Conservation (phyloP, 345 rosid genomes). For the Salix dunnii region DNA sequence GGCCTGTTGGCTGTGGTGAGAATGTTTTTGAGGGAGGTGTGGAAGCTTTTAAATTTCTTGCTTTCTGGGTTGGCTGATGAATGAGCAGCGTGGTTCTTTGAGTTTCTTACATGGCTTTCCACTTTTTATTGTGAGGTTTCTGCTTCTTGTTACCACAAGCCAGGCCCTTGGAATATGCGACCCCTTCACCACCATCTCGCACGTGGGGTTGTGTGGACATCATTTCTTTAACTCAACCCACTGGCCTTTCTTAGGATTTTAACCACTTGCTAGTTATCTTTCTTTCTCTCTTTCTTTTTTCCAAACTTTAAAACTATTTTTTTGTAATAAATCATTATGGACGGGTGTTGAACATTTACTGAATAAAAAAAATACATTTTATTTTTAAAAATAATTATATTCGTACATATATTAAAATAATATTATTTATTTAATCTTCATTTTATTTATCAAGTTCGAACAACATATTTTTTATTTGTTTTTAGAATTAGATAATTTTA, state of each 20-base stretch:
- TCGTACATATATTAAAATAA: no score
- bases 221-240: not conserved
- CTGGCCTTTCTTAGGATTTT: not conserved
- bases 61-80: not conserved
- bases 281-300: not conserved
- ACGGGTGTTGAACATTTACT: not conserved
- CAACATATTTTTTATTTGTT: no score
- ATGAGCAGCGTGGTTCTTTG: not conserved
- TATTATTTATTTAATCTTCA: no score
- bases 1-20: not conserved
- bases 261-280: not conserved
- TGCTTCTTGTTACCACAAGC: not conserved
- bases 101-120: not conserved
- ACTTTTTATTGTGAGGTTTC: not conserved
- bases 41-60: not conserved
- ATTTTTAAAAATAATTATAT: no score
- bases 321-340: no score
- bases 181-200: not conserved
- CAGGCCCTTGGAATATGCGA: not conserved
- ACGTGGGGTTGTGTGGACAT: not conserved
- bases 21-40: not conserved
- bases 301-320: not conserved
- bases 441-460: no score
- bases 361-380: not conserved
- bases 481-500: no score